A percentile compares a stretch with the other conserved stretches of the same genome.
Evolutionary conservation across 2,329 filamentous ascomycete genomes (phyloP).

Genomic region (Hypomyces perniciosus): DNA sequence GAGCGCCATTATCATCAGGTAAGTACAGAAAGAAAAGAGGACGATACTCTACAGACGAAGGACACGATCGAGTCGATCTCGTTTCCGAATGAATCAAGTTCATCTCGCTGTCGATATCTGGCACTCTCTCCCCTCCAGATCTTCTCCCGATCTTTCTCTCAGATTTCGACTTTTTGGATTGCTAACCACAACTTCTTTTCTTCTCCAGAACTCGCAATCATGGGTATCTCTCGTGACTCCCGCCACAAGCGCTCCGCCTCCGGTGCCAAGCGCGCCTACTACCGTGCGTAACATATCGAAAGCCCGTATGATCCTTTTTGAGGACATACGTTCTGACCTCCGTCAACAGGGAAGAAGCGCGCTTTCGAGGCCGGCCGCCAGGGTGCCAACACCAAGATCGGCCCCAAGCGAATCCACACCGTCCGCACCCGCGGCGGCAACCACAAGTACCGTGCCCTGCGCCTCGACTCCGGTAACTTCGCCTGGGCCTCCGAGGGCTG

Average conservation of each 20-base stretch:
- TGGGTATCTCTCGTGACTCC: constrained; percentile 99
- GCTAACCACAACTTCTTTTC: constrained; percentile 14
- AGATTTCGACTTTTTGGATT: neutral
- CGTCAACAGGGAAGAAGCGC: constrained; percentile 79
- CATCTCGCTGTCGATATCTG: neutral
- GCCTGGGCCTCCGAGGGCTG: constrained; percentile 97
- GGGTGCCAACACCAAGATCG: constrained; percentile 99
- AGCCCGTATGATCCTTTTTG: constrained; percentile 54
- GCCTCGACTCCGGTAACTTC: constrained; percentile 98
- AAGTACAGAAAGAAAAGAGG: constrained; percentile 23
- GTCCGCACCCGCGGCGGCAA: constrained; percentile 97
- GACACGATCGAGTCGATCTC: neutral
- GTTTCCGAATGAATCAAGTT: neutral
- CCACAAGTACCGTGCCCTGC: constrained; percentile 98
- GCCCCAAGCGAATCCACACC: constrained; percentile 90
- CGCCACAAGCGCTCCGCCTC: constrained; percentile 99
- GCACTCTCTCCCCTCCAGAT: neutral
- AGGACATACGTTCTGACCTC: constrained; percentile 67
- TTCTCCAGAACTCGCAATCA: constrained; percentile 65
- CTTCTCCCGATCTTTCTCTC: neutral
- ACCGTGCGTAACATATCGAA: constrained; percentile 65
- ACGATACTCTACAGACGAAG: neutral
- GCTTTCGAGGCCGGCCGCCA: constrained; percentile 99
- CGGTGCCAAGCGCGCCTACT: constrained; percentile 94
- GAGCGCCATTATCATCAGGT: constrained; percentile 44